Percentiles rank a stretch among this genome's conserved stretches.
These are phyloP conservation scores for Tolypocladium nubicola DNA, from an alignment of 2,329 filamentous ascomycete species.

Conservation along the genomic window DNA sequence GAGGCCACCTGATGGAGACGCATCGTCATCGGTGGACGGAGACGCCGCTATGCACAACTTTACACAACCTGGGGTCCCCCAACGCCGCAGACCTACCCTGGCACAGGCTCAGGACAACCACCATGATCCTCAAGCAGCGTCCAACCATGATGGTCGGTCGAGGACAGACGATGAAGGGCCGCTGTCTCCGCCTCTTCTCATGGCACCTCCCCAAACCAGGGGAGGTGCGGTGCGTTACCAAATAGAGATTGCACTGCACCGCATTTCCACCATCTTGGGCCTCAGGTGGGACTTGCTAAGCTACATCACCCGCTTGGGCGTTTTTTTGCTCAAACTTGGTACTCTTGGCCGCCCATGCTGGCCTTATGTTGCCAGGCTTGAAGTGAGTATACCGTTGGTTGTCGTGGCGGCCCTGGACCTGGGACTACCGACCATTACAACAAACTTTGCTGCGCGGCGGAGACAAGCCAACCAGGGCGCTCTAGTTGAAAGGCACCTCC, in stretches of 20 bases:
- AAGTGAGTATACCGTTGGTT: slow-evolving; percentile 57
- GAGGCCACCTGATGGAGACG: not conserved
- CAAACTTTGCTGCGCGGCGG: slow-evolving; percentile 3
- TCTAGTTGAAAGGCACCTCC: slow-evolving; percentile 7
- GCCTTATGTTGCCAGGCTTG: slow-evolving; percentile 56
- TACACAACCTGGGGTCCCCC: not conserved
- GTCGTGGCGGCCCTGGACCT: slow-evolving; percentile 58
- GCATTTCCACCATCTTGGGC: slow-evolving; percentile 11
- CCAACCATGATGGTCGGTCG: not conserved
- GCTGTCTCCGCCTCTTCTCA: slow-evolving; percentile 24
- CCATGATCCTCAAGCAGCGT: not conserved
- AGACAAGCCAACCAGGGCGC: slow-evolving; percentile 7
- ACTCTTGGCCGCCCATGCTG: slow-evolving; percentile 58
- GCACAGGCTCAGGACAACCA: not conserved
- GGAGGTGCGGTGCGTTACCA: slow-evolving; percentile 21
- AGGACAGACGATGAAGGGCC: not conserved
- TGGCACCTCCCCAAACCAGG: slow-evolving; percentile 35
- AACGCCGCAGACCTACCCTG: not conserved
- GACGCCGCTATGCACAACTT: not conserved
- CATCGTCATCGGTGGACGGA: not conserved
- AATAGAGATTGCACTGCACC: slow-evolving; percentile 24
- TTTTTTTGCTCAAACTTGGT: slow-evolving; percentile 61
- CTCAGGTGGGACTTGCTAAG: slow-evolving; percentile 17
- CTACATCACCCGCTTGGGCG: slow-evolving; percentile 35
- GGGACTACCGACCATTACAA: slow-evolving; percentile 21